Conservation (phyloP, 441 rosid genomes). For the Adansonia grandidieri region DNA sequence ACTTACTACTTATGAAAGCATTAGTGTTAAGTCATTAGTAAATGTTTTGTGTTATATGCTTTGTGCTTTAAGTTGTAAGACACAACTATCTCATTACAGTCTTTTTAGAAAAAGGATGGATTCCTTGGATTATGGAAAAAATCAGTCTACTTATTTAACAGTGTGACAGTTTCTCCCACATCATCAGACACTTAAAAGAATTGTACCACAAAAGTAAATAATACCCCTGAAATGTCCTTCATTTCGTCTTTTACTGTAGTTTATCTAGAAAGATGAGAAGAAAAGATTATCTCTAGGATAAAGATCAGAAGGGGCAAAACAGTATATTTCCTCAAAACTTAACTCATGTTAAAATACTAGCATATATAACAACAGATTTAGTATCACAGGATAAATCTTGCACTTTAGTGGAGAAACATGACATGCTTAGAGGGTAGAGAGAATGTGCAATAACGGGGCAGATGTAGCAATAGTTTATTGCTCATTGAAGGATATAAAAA, state of each 20-base stretch:
- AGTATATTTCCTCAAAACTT: slow-evolving; percentile 13
- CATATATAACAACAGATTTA: background rate
- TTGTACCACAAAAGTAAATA: background rate
- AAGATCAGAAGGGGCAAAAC: background rate
- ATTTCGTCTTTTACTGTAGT: slow-evolving; percentile 15
- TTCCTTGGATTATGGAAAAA: slow-evolving; percentile 6
- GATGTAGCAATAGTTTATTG: background rate
- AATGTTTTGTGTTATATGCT: background rate
- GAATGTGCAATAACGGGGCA: background rate
- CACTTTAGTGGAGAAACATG: slow-evolving; percentile 1
- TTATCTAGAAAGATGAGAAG: slow-evolving; percentile 1
- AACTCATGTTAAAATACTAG: slow-evolving; percentile 5
- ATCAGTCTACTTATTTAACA: background rate
- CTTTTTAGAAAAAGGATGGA: background rate
- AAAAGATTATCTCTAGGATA: slow-evolving; percentile 12
- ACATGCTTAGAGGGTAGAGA: background rate
- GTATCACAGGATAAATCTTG: slow-evolving; percentile 11
- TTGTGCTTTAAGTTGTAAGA: slow-evolving; percentile 13
- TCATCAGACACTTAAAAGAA: background rate
- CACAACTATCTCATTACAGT: background rate
- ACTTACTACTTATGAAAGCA: background rate
- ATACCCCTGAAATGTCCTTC: slow-evolving; percentile 11
- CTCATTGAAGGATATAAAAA: background rate
- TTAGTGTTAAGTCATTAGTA: background rate
- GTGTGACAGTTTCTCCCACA: background rate